Evolutionary conservation across 2,329 filamentous ascomycete genomes (phyloP).

Genomic region (Pseudogymnoascus sp.): DNA sequence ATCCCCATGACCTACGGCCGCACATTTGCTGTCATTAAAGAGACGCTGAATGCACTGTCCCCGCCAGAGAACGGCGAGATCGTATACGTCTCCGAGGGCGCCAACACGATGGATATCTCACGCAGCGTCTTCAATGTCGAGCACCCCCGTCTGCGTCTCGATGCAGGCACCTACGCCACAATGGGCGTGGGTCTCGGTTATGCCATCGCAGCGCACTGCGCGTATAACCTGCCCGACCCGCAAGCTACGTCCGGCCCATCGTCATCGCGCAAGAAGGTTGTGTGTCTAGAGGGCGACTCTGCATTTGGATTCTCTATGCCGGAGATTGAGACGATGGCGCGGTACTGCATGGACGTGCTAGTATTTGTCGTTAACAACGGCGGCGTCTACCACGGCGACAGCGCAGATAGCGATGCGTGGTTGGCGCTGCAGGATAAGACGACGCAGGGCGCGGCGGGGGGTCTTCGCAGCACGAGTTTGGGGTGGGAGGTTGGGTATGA

Average conservation of each 20-base stretch:
- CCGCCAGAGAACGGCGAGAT: constrained; percentile 39
- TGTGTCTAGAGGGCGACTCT: constrained; percentile 48
- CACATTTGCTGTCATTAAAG: constrained; percentile 46
- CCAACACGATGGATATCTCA: constrained; percentile 56
- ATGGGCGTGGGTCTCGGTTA: constrained; percentile 54
- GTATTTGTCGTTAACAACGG: constrained; percentile 52
- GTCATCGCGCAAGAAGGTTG: constrained; percentile 40
- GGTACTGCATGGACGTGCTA: constrained; percentile 46
- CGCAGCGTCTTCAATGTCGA: constrained; percentile 47
- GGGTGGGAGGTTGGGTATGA: constrained; percentile 49
- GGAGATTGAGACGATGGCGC: constrained; percentile 50
- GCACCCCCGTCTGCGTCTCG: constrained; percentile 47
- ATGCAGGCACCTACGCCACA: constrained; percentile 51
- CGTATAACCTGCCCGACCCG: constrained; percentile 40
- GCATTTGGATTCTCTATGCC: constrained; percentile 49
- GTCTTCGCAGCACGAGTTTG: constrained; percentile 42
- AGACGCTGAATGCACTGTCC: constrained; percentile 39
- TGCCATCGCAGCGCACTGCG: constrained; percentile 47
- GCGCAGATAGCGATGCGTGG: constrained; percentile 35
- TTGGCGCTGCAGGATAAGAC: constrained; percentile 36
- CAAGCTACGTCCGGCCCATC: constrained; percentile 29
- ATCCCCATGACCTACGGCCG: constrained; percentile 43
- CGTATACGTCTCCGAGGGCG: constrained; percentile 51
- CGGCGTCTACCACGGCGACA: constrained; percentile 42
- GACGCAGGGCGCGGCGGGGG: constrained; percentile 24